phyloP scores from a whole-genome alignment of 371 early-diverging fungal species.

The Rhizopus delemar region DNA sequence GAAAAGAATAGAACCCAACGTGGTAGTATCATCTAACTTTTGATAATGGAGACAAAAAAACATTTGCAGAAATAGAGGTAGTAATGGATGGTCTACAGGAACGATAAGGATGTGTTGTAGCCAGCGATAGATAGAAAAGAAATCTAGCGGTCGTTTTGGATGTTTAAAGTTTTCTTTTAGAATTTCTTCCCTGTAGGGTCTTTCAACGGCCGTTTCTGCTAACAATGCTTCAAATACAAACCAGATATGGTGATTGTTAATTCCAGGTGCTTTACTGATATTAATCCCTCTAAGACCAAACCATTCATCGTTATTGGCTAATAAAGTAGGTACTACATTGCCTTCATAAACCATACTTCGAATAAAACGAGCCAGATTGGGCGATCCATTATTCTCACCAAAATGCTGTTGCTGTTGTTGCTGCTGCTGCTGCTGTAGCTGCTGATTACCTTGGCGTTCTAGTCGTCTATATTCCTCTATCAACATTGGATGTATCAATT shows the following conservation, averaged over 20 bases:
- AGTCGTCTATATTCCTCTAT: constrained; percentile 27
- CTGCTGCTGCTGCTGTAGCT: background rate
- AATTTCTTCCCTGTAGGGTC: constrained; percentile 35
- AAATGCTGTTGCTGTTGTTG: constrained; percentile 1
- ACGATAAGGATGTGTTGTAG: constrained; percentile 53
- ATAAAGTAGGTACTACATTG: constrained; percentile 44
- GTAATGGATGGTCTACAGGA: constrained; percentile 52
- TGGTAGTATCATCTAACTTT: constrained; percentile 18
- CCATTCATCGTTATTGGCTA: constrained; percentile 54
- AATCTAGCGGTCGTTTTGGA: constrained; percentile 20
- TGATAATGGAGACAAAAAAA: constrained; percentile 65
- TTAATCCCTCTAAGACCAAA: constrained; percentile 11
- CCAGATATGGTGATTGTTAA: constrained; percentile 52
- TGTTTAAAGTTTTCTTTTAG: constrained; percentile 21
- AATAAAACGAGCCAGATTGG: constrained; percentile 26
- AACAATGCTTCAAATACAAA: constrained; percentile 61
- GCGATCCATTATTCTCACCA: constrained; percentile 22
- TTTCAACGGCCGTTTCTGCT: constrained; percentile 56
- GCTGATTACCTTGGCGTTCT: constrained; percentile 1
- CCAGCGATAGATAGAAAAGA: constrained; percentile 60
- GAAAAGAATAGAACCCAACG: constrained; percentile 58
- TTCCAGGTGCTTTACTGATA: constrained; percentile 46
- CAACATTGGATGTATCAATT: constrained; percentile 34
- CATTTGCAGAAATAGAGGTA: constrained; percentile 62
- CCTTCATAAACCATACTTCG: constrained; percentile 46